Base-by-base conservation (phyloP, 805 yeast species). In the Priceomyces castillae region DNA sequence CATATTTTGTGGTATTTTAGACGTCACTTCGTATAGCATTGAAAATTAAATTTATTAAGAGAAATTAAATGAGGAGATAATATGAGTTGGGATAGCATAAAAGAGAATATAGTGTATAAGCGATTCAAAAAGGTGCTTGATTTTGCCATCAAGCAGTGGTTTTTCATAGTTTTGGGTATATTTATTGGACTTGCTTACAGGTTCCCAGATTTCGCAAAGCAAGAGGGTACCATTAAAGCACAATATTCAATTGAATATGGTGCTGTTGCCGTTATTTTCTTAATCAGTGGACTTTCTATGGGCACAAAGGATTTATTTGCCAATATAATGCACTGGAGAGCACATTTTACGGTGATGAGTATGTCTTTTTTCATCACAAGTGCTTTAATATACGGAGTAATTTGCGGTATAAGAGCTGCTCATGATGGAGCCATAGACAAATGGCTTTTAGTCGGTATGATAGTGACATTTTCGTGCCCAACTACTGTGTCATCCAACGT, bases 401-500 rank as follows among this genome's bases (percentile, higher is more conserved):
- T 82, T 34, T 64, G 76, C 43, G 95, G 86, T 0, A 81, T 88
- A 22, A 74, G 75, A 48, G 69, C 69, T 3, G 79, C 94, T 0
- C 47, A 76, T 47, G 74, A 86, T 56, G 61, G 67, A 1, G 58
- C 67, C n/a, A 86, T 89, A 30, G 83, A 82, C 52, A 73, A 77
- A 26, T 88, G 94, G 88, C 76, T 88, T 52, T 67, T 90, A 17
- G 85, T 85, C 11, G 97, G 97, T 0, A 63, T 90, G 46, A 78
- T 90, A 15, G 84, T 88, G 37, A 86, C 96, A 2, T 86, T 87
- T 23, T 78, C 92, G 10, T 86, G 95, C 61, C 97, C 97, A 22
- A 90, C 97, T 7, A 90, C 97, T 0, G 95, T 90, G 15, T 80
- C 90, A 0, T 88, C 96, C 1, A 90, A 90, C 59, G 96, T 90